These are phyloP conservation scores for Kwoniella sp. DNA, from an alignment of 768 basidiomycete species.

Conservation along the genomic window DNA sequence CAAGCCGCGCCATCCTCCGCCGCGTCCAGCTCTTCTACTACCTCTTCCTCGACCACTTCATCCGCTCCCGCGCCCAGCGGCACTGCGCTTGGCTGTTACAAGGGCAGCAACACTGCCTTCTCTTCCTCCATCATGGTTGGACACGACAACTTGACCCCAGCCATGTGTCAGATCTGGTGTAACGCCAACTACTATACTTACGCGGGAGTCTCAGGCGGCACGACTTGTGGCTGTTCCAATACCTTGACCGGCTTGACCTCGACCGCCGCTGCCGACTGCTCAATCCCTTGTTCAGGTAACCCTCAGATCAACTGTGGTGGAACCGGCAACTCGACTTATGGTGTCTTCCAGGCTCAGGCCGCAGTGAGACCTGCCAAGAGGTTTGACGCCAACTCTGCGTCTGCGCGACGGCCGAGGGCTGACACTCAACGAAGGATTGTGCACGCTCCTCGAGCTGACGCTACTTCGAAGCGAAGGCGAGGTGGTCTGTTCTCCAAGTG, in stretches of 20 bases:
- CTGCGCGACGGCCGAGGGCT: background rate
- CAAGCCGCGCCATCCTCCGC: background rate
- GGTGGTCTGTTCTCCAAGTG: slow-evolving; percentile 21
- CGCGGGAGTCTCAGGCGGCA: slow-evolving; percentile 30
- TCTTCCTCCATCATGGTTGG: slow-evolving; percentile 29
- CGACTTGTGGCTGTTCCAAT: slow-evolving; percentile 38
- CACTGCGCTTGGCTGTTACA: slow-evolving; percentile 34
- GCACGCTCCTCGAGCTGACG: slow-evolving; percentile 6
- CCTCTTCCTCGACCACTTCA: slow-evolving; percentile 10
- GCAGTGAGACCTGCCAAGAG: slow-evolving; percentile 15
- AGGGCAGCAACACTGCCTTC: slow-evolving; percentile 7
- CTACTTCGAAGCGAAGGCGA: slow-evolving; percentile 4
- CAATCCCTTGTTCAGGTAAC: slow-evolving; percentile 25
- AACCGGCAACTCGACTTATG: slow-evolving; percentile 10
- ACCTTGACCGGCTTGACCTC: slow-evolving; percentile 14
- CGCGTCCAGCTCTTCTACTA: slow-evolving; percentile 1
- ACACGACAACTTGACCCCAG: slow-evolving; percentile 30
- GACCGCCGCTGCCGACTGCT: slow-evolving; percentile 5
- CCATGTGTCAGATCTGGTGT: slow-evolving; percentile 44
- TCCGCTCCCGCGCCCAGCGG: slow-evolving; percentile 19
- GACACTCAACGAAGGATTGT: background rate
- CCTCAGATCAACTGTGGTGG: slow-evolving; percentile 21
- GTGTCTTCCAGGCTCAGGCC: slow-evolving; percentile 22
- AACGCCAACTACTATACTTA: slow-evolving; percentile 37
- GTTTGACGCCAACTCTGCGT: slow-evolving; percentile 15